phyloP scores from a whole-genome alignment of 805 yeast species.

The Saccharomycopsis microspora region DNA sequence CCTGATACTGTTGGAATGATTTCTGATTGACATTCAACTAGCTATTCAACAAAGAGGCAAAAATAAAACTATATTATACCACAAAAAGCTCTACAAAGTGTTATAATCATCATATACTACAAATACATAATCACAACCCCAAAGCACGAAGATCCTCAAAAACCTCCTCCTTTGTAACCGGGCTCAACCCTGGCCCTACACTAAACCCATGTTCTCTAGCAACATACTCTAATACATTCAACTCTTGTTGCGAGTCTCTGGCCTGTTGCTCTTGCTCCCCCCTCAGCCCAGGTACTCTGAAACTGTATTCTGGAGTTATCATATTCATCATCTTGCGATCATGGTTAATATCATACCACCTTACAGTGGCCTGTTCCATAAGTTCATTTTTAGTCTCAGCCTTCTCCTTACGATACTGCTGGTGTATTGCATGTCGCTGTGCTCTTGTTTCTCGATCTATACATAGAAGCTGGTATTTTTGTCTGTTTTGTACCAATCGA shows the following conservation, averaged over 20 bases:
- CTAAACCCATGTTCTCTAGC: conserved; percentile 68
- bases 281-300: conserved; percentile 29
- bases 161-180: conserved; percentile 62
- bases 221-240: conserved; percentile 61
- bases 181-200: conserved; percentile 57
- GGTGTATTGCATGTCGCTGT: conserved; percentile 69
- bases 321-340: conserved; percentile 79
- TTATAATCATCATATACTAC: background rate
- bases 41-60: too few relatives aligned
- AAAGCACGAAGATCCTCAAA: conserved; percentile 60
- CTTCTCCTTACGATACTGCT: conserved; percentile 58
- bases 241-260: conserved; percentile 53
- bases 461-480: conserved; percentile 61
- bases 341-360: conserved; percentile 86
- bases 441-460: conserved; percentile 76
- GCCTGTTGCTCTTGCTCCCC: conserved; percentile 52
- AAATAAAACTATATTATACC: too few relatives aligned
- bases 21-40: too few relatives aligned
- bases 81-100: too few relatives aligned
- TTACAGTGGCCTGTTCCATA: conserved; percentile 62
- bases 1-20: too few relatives aligned
- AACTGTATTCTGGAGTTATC: conserved; percentile 34
- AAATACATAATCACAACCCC: conserved; percentile 18
- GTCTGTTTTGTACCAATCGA: conserved; percentile 33
- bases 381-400: conserved; percentile 57